These are phyloP conservation scores for Chalciporus sphaerocephalus DNA, from an alignment of 768 basidiomycete species.

Conservation along the genomic window DNA sequence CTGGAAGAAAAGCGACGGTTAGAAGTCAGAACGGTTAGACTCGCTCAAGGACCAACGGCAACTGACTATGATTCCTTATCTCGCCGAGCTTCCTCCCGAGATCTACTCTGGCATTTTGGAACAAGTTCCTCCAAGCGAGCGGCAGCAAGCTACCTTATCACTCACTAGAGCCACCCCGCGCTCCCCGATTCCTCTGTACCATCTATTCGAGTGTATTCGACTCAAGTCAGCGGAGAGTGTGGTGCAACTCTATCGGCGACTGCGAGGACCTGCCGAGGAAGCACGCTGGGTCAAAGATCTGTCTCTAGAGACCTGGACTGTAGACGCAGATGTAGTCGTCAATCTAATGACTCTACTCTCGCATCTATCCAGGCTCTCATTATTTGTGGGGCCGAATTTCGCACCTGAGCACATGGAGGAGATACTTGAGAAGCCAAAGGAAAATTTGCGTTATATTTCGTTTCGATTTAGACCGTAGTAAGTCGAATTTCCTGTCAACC, in stretches of 20 bases:
- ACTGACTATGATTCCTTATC: slow-evolving; percentile 14
- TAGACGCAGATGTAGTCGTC: slow-evolving; percentile 70
- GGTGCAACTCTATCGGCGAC: slow-evolving; percentile 50
- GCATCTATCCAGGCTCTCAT: slow-evolving; percentile 42
- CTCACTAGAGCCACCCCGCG: slow-evolving; percentile 61
- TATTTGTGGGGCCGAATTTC: slow-evolving; percentile 76
- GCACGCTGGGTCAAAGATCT: slow-evolving; percentile 46
- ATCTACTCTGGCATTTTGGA: slow-evolving; percentile 57
- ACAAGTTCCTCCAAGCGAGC: slow-evolving; percentile 42
- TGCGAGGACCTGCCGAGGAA: slow-evolving; percentile 38
- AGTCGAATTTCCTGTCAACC: slow-evolving; percentile 25
- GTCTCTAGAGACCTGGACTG: slow-evolving; percentile 58
- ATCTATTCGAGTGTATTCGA: slow-evolving; percentile 56
- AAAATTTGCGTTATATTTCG: slow-evolving; percentile 47
- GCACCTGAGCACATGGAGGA: slow-evolving; percentile 78
- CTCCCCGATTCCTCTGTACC: slow-evolving; percentile 49
- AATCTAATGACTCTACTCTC: slow-evolving; percentile 62
- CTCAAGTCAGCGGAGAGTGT: slow-evolving; percentile 50
- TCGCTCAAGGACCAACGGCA: not conserved
- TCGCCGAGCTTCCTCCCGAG: slow-evolving; percentile 55
- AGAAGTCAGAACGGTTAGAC: too few species aligned
- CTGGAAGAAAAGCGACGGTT: not conserved
- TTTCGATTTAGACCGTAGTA: slow-evolving; percentile 83
- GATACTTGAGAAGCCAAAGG: slow-evolving; percentile 50
- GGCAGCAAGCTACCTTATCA: slow-evolving; percentile 52